Conservation (phyloP, 2,329 filamentous ascomycete genomes). For the Chrysoporthe austroafricana region DNA sequence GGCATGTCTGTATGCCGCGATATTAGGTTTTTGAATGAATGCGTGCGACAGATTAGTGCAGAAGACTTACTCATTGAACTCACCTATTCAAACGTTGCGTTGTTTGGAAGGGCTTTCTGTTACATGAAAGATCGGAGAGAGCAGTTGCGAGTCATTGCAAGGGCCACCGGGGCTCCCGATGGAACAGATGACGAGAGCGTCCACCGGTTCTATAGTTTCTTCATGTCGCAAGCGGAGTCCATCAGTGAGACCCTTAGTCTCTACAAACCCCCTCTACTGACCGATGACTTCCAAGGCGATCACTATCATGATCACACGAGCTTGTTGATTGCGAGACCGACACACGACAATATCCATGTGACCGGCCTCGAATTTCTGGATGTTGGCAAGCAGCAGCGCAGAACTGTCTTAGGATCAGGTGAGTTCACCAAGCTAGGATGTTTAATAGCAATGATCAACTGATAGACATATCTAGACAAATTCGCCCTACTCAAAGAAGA, state of each 20-base stretch:
- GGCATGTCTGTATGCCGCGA: neutral
- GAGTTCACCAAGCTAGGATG: neutral
- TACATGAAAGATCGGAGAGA: conserved; percentile 9
- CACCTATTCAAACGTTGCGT: neutral
- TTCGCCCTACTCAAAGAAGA: conserved; percentile 6
- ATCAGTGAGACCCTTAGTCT: neutral
- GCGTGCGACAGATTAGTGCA: neutral
- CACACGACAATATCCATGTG: neutral
- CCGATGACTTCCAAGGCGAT: too few relatives aligned
- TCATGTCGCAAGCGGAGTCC: neutral
- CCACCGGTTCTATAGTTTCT: neutral
- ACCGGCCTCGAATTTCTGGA: neutral
- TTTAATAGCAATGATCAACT: too few relatives aligned
- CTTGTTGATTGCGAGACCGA: conserved; percentile 14
- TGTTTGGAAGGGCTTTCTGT: conserved; percentile 16
- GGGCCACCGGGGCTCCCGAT: neutral
- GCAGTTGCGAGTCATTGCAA: neutral
- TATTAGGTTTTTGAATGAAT: neutral
- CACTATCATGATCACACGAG: neutral
- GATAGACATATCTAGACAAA: neutral
- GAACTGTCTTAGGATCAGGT: neutral
- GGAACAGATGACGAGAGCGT: neutral
- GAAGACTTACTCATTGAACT: neutral
- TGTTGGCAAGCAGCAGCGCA: neutral
- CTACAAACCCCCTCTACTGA: neutral